Evolutionary conservation across 2,329 filamentous ascomycete genomes (phyloP).

Genomic region (Nothophoma quercina): DNA sequence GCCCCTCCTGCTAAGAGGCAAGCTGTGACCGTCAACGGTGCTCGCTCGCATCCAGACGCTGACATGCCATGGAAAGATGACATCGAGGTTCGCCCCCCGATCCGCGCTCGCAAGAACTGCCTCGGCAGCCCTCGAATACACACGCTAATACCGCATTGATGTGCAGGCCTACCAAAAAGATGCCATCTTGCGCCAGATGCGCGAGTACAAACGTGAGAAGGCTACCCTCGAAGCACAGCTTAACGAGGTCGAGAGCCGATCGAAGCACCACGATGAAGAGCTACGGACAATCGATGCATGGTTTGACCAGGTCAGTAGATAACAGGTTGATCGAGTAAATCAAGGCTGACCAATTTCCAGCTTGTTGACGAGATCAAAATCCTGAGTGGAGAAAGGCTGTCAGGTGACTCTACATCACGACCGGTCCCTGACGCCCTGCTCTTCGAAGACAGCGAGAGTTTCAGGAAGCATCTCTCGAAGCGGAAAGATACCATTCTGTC

Average conservation of each 20-base stretch:
- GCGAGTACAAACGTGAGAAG: constrained; percentile 94
- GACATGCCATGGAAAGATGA: constrained; percentile 76
- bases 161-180: constrained; percentile 89
- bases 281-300: constrained; percentile 88
- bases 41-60: constrained; percentile 69
- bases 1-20: constrained; percentile 92
- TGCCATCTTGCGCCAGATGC: constrained; percentile 96
- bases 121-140: constrained; percentile 33
- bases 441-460: constrained; percentile 65
- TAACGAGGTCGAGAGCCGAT: constrained; percentile 78
- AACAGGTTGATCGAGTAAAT: neutral
- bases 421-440: constrained; percentile 62
- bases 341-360: constrained; percentile 43
- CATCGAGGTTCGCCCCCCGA: constrained; percentile 70
- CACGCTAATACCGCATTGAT: constrained; percentile 37
- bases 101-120: constrained; percentile 27
- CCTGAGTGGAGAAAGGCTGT: constrained; percentile 48
- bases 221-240: constrained; percentile 80
- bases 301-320: constrained; percentile 82
- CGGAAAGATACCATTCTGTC: constrained; percentile 79
- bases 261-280: constrained; percentile 89
- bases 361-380: constrained; percentile 59
- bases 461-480: constrained; percentile 80
- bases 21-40: constrained; percentile 76
- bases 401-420: constrained; percentile 30